Evolutionary conservation across 2,329 filamentous ascomycete species (phyloP), one percentile per base, ranked within the genome.

Genomic region (Exophiala oligosperma): DNA sequence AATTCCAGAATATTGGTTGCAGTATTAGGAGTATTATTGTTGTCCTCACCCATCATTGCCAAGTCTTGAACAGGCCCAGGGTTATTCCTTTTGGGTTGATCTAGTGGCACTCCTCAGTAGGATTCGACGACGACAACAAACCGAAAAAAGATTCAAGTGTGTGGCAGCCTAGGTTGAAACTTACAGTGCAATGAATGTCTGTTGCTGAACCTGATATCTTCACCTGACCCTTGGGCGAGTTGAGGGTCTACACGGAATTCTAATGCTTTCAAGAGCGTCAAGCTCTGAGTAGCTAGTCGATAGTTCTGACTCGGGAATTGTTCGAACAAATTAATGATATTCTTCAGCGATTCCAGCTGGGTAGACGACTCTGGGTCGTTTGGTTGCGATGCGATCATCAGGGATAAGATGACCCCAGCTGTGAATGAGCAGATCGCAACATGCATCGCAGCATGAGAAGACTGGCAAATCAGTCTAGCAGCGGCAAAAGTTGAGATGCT

Each of bases 371-470:
- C 51, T 24, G 21, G 40, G 24, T 47, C 28, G 28, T 29, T 29
- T 32, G 51, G 21, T 21, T 47, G 23, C 7, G 21, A 23, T 11
- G 40, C 40, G 38, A 54, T n/a, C 40, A 54, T 26, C 26, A 23
- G n/a, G 37, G 37, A 54, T 21, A 54, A 41, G 14, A 54, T 46
- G 12, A 54, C 40, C 3, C 51, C 51, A 26, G 51, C 51, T 24
- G 51, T 54, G 23, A 54, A 54, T 4, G 51, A 54, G 51, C 51
- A 54, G 17, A 54, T 44, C 12, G 17, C 51, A 41, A 46, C 51
- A 14, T 54, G 51, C 37, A 54, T 54, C 6, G 51, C 37, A 23
- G 51, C 51, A 44, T 54, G 51, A 17, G 51, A 47, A 2, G 51
- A 54, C 21, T n/a, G 17, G 26, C 40, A 54, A 4, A 54, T 46